Evolutionary conservation across 192 early-diverging fungal genomes (phyloP).

Genomic region (Coemansia sp.): DNA sequence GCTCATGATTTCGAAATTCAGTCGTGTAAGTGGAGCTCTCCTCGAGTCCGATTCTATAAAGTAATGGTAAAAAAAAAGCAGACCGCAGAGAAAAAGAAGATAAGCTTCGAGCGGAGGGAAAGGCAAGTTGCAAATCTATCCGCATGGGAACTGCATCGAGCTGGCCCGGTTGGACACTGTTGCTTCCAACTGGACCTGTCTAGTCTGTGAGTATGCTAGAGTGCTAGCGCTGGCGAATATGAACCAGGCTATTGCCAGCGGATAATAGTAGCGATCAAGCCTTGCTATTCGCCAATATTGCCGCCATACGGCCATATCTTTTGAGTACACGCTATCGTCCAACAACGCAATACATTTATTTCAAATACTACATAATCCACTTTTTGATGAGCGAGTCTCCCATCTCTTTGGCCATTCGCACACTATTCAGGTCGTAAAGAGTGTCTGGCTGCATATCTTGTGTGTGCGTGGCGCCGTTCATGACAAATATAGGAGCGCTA

Average conservation of each 20-base stretch:
- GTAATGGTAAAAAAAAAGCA: not conserved
- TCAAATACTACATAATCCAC: constrained; percentile 19
- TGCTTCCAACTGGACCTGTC: not conserved
- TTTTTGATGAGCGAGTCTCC: constrained; percentile 21
- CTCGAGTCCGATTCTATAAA: not conserved
- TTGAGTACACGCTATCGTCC: not conserved
- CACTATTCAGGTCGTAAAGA: constrained; percentile 19
- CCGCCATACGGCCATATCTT: not conserved
- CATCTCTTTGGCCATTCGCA: constrained; percentile 20
- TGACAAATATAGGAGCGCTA: constrained; percentile 27
- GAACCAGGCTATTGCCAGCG: not conserved
- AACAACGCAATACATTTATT: not conserved
- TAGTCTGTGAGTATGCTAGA: not conserved
- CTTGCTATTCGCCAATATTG: not conserved
- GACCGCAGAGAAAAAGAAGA: not conserved
- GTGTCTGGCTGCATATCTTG: constrained; percentile 23
- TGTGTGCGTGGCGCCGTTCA: constrained; percentile 26
- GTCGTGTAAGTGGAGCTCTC: not conserved
- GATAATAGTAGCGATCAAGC: not conserved
- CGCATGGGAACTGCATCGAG: not conserved
- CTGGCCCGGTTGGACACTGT: not conserved
- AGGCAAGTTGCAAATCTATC: not conserved
- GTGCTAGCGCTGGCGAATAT: not conserved
- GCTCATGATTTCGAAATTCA: constrained; percentile 19
- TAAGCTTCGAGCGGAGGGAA: not conserved